Percentiles rank a stretch among this genome's conserved stretches.
Conservation (phyloP, 805 yeast species). For the Pichia rugopelliculosa region DNA sequence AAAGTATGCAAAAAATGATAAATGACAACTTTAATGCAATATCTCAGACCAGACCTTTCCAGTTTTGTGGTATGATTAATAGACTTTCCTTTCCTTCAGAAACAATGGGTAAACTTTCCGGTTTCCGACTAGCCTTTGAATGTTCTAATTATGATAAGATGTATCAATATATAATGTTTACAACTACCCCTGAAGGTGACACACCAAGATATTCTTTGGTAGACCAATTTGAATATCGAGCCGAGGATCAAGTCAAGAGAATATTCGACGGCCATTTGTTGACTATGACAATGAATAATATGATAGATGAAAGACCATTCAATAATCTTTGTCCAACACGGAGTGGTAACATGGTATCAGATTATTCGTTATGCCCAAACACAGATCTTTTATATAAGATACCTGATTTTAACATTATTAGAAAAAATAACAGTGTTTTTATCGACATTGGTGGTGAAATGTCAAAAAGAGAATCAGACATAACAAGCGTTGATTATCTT, state of each 20-base stretch:
- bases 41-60: neutral
- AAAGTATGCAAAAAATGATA: neutral
- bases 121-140: neutral
- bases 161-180: neutral
- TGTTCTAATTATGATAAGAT: neutral
- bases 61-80: neutral
- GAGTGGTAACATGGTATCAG: neutral
- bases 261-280: neutral
- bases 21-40: neutral
- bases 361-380: neutral
- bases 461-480: constrained; percentile 1
- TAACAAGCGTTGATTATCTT: constrained; percentile 1
- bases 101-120: neutral
- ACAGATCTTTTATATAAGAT: neutral
- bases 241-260: neutral
- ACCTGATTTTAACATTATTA: neutral
- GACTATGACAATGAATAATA: neutral
- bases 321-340: neutral
- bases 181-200: neutral
- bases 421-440: neutral
- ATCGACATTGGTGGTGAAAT: neutral
- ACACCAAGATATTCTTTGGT: neutral
- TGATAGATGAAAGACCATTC: neutral
- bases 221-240: neutral
- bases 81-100: neutral